Base-by-base conservation (phyloP, 2,329 filamentous ascomycete genomes). In the Emergomyces orientalis region DNA sequence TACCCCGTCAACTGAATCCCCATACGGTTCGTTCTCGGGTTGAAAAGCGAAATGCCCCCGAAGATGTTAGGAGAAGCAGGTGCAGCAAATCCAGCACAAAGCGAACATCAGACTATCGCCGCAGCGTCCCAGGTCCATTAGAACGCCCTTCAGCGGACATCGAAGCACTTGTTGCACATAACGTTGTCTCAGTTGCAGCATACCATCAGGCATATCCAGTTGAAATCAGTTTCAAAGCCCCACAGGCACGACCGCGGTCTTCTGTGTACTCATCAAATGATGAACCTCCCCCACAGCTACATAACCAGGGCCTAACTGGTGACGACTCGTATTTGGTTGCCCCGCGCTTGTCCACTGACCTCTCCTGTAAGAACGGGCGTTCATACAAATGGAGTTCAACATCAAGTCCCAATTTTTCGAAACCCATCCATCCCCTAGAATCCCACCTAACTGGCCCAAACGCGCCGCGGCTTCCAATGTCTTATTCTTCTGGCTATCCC, bases 381-480 rank as follows among this genome's bases (percentile, higher is more conserved):
- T 3, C 27, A n/a, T 47, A 22, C 27, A 25, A 34, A 22, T 22
- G 19, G 57, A 47, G n/a, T 59, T 47, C 41, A 19, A 59, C 19
- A 22, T 59, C 25, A 32, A 63, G 63, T 54, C 65, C 62, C 9
- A 66, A 66, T 47, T 63, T 66, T 52, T 66, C 63, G 25, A 58
- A 62, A 25, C 65, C 63, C 2, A 41, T 49, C 39, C 57, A n/a
- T 17, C 19, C 1, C 17, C 57, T 11, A 5, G 25, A 22, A 27
- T 39, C 39, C 9, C 17, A 22, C 11, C 17, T 6, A 5, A 30
- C 41, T 32, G 43, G 49, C 17, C 3, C 14, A 25, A 61, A 37
- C 14, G 25, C 8, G 13, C n/a, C 22, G n/a, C n/a, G 3, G 25
- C 19, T 22, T 57, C 54, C 34, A 27, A 41, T 41, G 2, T 27